phyloP scores from a whole-genome alignment of 495 filamentous ascomycete genomes.

The Penicillium psychrofluorescens region DNA sequence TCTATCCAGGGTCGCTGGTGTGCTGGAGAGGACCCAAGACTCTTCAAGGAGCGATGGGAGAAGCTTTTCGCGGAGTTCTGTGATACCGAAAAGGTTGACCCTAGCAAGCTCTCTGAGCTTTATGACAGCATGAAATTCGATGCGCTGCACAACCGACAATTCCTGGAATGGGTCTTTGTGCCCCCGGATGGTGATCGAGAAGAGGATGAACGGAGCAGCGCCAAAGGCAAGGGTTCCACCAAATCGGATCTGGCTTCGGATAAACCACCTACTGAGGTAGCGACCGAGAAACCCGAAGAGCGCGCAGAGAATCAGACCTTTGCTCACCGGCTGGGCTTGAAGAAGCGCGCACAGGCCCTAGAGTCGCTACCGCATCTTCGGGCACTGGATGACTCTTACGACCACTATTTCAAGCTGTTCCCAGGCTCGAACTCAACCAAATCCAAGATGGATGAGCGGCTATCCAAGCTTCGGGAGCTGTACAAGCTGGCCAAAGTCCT shows the following conservation, averaged over 20 bases:
- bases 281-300: slow-evolving; percentile 26
- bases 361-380: slow-evolving; percentile 39
- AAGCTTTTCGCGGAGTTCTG: slow-evolving; percentile 96
- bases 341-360: slow-evolving; percentile 31
- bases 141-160: slow-evolving; percentile 90
- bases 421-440: slow-evolving; percentile 70
- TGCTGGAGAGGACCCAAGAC: slow-evolving; percentile 86
- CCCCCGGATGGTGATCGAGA: slow-evolving; percentile 61
- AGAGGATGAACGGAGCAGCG: slow-evolving; percentile 49
- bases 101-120: slow-evolving; percentile 93
- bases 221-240: slow-evolving; percentile 14
- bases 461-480: slow-evolving; percentile 82
- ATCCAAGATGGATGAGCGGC: slow-evolving; percentile 73
- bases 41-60: slow-evolving; percentile 97
- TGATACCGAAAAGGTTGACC: slow-evolving; percentile 94
- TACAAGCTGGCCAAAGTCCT: slow-evolving; percentile 90
- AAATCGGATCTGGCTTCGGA: slow-evolving; percentile 26
- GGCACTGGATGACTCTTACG: slow-evolving; percentile 40
- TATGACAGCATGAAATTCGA: slow-evolving; percentile 99
- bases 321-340: slow-evolving; percentile 42
- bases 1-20: slow-evolving; percentile 91
- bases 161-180: slow-evolving; percentile 97
- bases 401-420: slow-evolving; percentile 82
- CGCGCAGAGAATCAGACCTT: slow-evolving; percentile 30
- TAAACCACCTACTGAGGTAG: slow-evolving; percentile 15